phyloP scores from a whole-genome alignment of 2,329 filamentous ascomycete species.

The Pseudogymnoascus sp. region DNA sequence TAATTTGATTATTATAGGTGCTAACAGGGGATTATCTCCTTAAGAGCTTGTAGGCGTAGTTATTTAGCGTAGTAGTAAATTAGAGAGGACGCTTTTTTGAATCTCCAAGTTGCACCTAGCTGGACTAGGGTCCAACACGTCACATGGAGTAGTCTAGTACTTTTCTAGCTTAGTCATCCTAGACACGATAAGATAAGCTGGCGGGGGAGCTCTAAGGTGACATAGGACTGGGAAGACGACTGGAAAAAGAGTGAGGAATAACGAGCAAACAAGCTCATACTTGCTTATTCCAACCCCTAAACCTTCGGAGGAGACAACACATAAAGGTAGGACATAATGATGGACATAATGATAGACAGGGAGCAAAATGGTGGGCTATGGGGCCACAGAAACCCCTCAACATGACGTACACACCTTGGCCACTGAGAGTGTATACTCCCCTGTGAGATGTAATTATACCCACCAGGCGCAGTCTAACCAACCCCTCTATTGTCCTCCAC shows the following conservation, averaged over 20 bases:
- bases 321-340: not conserved
- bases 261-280: not conserved
- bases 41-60: too few relatives aligned
- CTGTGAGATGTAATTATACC: not conserved
- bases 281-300: not conserved
- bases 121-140: too few relatives aligned
- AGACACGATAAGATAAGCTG: not conserved
- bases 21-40: too few relatives aligned
- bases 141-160: too few relatives aligned
- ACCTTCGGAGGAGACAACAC: not conserved
- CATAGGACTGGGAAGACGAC: not conserved
- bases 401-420: constrained; percentile 2
- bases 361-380: not conserved
- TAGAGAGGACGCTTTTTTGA: too few relatives aligned
- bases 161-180: not conserved
- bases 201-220: not conserved
- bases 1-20: too few relatives aligned
- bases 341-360: not conserved
- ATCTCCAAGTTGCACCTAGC: too few relatives aligned
- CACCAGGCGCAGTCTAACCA: not conserved
- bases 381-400: not conserved
- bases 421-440: not conserved
- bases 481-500: constrained; percentile 1
- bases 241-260: not conserved
- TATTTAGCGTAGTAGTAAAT: too few relatives aligned